Evolutionary conservation across 306 rosid genomes (phyloP).

Genomic region (Prunus mongolica): DNA sequence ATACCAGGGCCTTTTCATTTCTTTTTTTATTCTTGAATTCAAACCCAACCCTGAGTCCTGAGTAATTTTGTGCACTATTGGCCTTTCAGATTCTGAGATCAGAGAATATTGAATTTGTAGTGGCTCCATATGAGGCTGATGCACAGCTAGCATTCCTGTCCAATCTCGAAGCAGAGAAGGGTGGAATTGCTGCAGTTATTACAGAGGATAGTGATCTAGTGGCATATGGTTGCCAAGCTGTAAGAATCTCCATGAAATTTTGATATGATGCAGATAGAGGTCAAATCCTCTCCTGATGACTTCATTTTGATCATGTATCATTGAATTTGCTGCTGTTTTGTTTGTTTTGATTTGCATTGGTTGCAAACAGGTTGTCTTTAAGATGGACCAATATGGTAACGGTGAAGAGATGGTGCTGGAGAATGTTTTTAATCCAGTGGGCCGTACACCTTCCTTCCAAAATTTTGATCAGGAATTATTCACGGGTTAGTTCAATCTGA

Average conservation of each 20-base stretch:
- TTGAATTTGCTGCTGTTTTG: conserved; percentile 10
- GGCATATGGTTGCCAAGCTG: conserved; percentile 91
- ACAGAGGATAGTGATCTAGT: conserved; percentile 72
- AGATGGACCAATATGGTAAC: conserved; percentile 87
- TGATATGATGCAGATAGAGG: conserved; percentile 40
- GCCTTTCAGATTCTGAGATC: conserved; percentile 62
- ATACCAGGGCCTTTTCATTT: not conserved
- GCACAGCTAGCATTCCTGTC: conserved; percentile 87
- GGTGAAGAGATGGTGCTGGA: conserved; percentile 70
- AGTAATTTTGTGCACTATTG: conserved; percentile 15
- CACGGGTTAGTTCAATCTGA: conserved; percentile 46
- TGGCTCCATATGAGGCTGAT: conserved; percentile 98
- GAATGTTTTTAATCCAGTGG: conserved; percentile 49
- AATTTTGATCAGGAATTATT: conserved; percentile 60
- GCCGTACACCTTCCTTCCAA: conserved; percentile 60
- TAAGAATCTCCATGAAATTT: conserved; percentile 51
- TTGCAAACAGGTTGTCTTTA: conserved; percentile 63
- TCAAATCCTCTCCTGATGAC: conserved; percentile 24
- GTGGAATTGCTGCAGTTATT: conserved; percentile 73
- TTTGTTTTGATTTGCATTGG: conserved; percentile 28
- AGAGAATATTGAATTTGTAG: conserved; percentile 82
- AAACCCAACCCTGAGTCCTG: not conserved
- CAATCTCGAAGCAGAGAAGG: conserved; percentile 50
- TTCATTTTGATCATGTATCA: conserved; percentile 7
- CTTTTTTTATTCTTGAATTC: not conserved